phyloP scores from a whole-genome alignment of 768 basidiomycete species.

The Termitomyces sp. region DNA sequence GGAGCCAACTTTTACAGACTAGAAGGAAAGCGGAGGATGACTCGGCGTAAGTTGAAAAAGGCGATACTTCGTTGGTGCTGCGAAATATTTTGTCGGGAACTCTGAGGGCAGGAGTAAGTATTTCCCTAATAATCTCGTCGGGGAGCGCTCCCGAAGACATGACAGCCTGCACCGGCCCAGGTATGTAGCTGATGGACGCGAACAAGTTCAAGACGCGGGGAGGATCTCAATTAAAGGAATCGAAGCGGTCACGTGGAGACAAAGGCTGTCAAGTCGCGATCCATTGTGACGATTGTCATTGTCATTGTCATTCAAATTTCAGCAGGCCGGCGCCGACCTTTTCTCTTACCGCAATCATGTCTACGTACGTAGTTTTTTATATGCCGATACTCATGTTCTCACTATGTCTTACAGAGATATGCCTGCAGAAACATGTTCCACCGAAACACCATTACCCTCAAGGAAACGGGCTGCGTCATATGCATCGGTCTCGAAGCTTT shows the following conservation, averaged over 20 bases:
- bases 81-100: conserved; percentile 5
- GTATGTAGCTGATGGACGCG: background rate
- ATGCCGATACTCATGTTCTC: background rate
- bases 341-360: conserved; percentile 1
- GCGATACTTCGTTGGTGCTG: background rate
- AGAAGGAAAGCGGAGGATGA: conserved; percentile 6
- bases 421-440: conserved; percentile 5
- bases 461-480: conserved; percentile 34
- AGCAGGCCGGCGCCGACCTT: background rate
- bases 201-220: background rate
- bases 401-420: background rate
- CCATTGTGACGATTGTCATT: background rate
- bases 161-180: background rate
- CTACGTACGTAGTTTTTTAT: background rate
- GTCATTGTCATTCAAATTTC: background rate
- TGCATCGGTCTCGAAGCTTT: conserved; percentile 34
- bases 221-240: background rate
- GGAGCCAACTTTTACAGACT: conserved; percentile 22
- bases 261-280: background rate
- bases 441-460: conserved; percentile 14
- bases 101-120: conserved; percentile 4
- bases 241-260: conserved; percentile 1
- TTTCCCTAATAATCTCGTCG: conserved; percentile 9
- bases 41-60: conserved; percentile 1
- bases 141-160: conserved; percentile 1